Evolutionary conservation across 176 grass and related monocot genomes (phyloP).

Genomic region (Oryza australiensis): DNA sequence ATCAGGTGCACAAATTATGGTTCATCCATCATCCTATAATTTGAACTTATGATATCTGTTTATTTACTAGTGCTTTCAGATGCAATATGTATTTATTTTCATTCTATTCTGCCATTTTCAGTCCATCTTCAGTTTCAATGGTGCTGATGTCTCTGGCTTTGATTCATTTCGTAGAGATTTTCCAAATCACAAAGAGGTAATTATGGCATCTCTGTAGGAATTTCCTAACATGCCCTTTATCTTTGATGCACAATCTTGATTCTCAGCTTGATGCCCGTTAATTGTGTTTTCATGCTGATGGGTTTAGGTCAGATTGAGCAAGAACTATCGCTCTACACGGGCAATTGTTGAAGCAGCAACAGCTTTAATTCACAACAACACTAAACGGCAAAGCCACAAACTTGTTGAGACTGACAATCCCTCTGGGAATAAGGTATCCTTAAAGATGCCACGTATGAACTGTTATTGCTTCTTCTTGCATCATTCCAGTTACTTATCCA

Average conservation of each 20-base stretch:
- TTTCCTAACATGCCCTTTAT: not conserved
- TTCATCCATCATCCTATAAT: slow-evolving; percentile 29
- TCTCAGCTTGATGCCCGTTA: slow-evolving; percentile 17
- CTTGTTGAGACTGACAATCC: slow-evolving; percentile 84
- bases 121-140: slow-evolving; percentile 99
- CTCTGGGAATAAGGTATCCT: slow-evolving; percentile 74
- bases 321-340: slow-evolving; percentile 87
- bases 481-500: slow-evolving; percentile 27
- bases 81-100: slow-evolving; percentile 22
- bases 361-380: slow-evolving; percentile 86
- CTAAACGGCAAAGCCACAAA: slow-evolving; percentile 57
- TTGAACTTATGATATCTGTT: slow-evolving; percentile 17
- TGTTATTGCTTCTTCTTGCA: slow-evolving; percentile 5
- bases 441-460: slow-evolving; percentile 22
- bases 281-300: slow-evolving; percentile 31
- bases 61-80: slow-evolving; percentile 28
- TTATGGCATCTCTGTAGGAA: not conserved
- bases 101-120: slow-evolving; percentile 47
- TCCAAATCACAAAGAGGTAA: slow-evolving; percentile 85
- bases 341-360: slow-evolving; percentile 94
- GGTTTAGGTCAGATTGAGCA: slow-evolving; percentile 84
- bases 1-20: slow-evolving; percentile 64
- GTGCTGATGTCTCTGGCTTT: slow-evolving; percentile 87
- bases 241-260: not conserved
- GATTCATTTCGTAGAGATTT: slow-evolving; percentile 95